Percentiles rank a stretch among this genome's conserved stretches.
Conservation (phyloP, 2,329 filamentous ascomycete species). For the Fusarium mundagurra region DNA sequence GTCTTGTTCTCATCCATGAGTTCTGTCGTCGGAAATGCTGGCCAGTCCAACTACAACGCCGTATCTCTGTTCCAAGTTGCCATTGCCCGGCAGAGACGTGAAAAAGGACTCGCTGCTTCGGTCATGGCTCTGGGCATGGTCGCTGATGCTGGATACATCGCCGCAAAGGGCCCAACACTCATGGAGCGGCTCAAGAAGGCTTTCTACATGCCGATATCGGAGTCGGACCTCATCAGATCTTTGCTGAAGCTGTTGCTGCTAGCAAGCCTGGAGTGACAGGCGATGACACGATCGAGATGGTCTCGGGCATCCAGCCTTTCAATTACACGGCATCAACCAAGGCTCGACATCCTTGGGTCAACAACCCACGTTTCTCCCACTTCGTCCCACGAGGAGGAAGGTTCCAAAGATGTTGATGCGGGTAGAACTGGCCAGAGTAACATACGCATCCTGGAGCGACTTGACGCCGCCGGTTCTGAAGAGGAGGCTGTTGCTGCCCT, state of each 20-base stretch:
- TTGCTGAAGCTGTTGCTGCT: background rate
- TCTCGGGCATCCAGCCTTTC: background rate
- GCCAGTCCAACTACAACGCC: background rate
- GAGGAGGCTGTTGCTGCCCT: background rate
- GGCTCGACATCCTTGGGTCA: slow-evolving; percentile 1
- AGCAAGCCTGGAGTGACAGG: background rate
- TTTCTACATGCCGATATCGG: background rate
- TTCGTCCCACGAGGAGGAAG: background rate
- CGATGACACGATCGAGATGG: background rate
- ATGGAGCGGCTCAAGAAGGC: background rate
- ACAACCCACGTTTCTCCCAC: slow-evolving; percentile 1
- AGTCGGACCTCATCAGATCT: slow-evolving; percentile 2
- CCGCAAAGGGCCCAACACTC: background rate
- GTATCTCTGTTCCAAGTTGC: background rate
- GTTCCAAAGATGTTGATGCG: background rate
- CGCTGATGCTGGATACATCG: background rate
- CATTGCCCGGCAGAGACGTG: background rate
- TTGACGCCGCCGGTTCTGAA: background rate
- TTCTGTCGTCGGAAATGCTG: background rate
- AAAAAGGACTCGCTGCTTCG: background rate
- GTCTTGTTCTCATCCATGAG: background rate
- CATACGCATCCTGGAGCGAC: background rate
- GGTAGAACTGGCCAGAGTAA: background rate
- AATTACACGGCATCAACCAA: background rate
- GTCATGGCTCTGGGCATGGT: slow-evolving; percentile 3